Evolutionary conservation across 306 rosid genomes (phyloP).

Genomic region (Pachyrhizus erosus): DNA sequence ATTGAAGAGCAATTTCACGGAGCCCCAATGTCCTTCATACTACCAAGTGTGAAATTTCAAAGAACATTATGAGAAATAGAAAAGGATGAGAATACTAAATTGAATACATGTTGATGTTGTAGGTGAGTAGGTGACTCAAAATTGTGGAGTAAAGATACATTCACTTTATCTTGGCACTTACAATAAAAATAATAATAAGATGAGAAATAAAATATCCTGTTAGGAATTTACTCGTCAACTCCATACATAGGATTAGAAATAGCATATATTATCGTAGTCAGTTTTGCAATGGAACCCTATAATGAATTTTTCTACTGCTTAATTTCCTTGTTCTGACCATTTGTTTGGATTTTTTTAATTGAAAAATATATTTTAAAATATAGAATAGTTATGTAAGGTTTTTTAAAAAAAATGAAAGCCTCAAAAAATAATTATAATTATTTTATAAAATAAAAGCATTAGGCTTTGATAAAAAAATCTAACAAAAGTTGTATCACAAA

Average conservation of each 20-base stretch:
- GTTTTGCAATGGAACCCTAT: background rate
- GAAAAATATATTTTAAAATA: background rate
- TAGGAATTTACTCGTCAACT: background rate
- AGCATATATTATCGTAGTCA: background rate
- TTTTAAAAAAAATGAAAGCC: background rate
- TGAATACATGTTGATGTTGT: background rate
- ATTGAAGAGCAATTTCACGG: too few species aligned
- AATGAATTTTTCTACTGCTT: background rate
- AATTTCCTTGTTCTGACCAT: background rate
- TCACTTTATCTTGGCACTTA: too few species aligned
- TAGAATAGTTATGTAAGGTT: background rate
- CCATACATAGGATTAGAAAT: background rate
- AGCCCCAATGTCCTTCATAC: too few species aligned
- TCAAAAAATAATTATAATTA: background rate
- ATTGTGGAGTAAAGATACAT: too few species aligned
- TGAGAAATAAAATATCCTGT: slow-evolving; percentile 1
- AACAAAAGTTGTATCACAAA: background rate
- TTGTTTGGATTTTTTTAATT: background rate
- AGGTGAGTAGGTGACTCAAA: too few species aligned
- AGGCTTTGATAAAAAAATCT: background rate
- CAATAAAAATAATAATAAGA: background rate
- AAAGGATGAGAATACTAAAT: background rate
- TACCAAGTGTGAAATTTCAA: too few species aligned
- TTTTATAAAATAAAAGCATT: background rate
- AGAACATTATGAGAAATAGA: too few species aligned